Evolutionary conservation across 352 stramenopile genomes (phyloP), one percentile per base, ranked within the genome.

Genomic region (Pythium rishiriense): DNA sequence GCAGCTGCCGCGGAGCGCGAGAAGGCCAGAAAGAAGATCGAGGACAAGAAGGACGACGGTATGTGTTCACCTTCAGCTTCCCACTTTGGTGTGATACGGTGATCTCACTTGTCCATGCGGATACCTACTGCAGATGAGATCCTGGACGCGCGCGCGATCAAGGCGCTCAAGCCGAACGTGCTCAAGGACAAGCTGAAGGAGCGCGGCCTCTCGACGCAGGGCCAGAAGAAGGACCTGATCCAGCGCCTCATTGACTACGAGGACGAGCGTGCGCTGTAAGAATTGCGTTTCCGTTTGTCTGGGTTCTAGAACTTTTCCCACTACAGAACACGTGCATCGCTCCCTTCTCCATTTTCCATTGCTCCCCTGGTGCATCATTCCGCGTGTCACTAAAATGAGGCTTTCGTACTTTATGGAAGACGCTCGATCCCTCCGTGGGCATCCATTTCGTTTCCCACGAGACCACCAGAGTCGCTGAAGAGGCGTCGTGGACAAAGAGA

Each of bases 121-220:
- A 24, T 50, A 21, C 8, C 14, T 33, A 5, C 8, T 14, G 3
- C 41, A 93, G 84, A 94, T 28, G 86, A 94, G 33, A 79, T 81
- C 22, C 54, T 96, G 63, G 85, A 95, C 28, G 83, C 85, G 4
- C 84, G 85, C 67, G 83, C 80, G 52, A 94, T 95, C 72, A 95
- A 95, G 75, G 76, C 75, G 26, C 73, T 96, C 19, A 96, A 96
- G 75, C 88, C 88, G 31, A 87, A 86, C 37, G 59, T 93, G 53
- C 74, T 96, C 45, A 96, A 96, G 79, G 87, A 96, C 58, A 89
- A 95, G 71, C 73, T 96, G 4, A 96, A 96, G 64, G 81, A 93
- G 66, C 82, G 85, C 39, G 58, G 78, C 12, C 63, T 96, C 58
- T 95, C 88, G 25, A 95, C 69, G 46, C 88, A 96, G 65, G 88